Percentiles rank a stretch among this genome's conserved stretches.
Conservation (phyloP, 2,329 filamentous ascomycete species). For the Cercospora beticola region DNA sequence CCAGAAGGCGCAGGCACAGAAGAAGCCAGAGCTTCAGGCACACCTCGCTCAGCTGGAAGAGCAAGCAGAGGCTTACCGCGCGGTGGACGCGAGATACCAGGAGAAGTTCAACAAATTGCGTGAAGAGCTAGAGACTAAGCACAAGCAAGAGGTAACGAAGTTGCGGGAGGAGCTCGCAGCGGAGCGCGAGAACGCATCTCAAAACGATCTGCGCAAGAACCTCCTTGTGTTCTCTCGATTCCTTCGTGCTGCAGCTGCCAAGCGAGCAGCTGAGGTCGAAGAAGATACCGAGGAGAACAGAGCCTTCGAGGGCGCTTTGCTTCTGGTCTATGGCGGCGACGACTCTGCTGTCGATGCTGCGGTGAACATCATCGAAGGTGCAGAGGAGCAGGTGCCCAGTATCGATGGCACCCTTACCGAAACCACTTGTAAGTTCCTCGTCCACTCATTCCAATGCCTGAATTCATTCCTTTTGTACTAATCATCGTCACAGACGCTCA, state of each 20-base stretch:
- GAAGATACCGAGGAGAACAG: constrained; percentile 69
- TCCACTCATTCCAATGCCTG: constrained; percentile 6
- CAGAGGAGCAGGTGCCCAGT: constrained; percentile 64
- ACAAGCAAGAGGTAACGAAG: constrained; percentile 59
- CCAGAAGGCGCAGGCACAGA: constrained; percentile 73
- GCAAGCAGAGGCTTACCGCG: constrained; percentile 71
- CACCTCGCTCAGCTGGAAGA: constrained; percentile 71
- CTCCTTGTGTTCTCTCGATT: constrained; percentile 75
- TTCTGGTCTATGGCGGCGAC: constrained; percentile 77
- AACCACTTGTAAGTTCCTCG: constrained; percentile 65
- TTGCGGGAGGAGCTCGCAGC: constrained; percentile 55
- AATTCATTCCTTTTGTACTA: neutral
- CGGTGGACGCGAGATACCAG: constrained; percentile 71
- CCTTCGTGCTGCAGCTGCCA: constrained; percentile 72
- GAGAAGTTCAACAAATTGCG: constrained; percentile 59
- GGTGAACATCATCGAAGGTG: constrained; percentile 72
- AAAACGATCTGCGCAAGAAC: constrained; percentile 57
- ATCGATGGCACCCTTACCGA: constrained; percentile 64
- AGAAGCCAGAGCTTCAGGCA: constrained; percentile 70
- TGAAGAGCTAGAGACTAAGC: constrained; percentile 53
- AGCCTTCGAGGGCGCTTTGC: constrained; percentile 76
- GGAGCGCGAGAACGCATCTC: constrained; percentile 51
- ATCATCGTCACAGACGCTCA: constrained; percentile 35
- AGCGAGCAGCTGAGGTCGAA: constrained; percentile 68
- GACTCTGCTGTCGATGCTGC: constrained; percentile 71